Evolutionary conservation across 108 stramenopile genomes (phyloP), one percentile per base, ranked within the genome.

Genomic region (Nitzschia sp.): DNA sequence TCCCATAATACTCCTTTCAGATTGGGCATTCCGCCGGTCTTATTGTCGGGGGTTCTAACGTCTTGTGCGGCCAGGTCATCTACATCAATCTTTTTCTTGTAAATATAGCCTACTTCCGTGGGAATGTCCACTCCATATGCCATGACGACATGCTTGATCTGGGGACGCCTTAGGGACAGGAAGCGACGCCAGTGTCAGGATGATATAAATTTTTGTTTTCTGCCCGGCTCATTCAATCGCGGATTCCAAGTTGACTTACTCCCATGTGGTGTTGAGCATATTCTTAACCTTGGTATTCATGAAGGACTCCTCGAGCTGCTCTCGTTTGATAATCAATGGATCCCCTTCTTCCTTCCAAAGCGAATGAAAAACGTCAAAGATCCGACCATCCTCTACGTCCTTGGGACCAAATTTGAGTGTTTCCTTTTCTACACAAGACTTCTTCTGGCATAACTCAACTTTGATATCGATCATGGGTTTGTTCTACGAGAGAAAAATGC

Each of bases 61-160:
- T 65, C 35, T 0, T 44, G 54, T 34, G 36, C 35, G 0, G 22
- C 62, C 17, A 34, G n/a, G 4, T 73, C 34, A 22, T 76, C 76
- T 55, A 73, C 78, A 21, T 74, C 41, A 33, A 45, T 26, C 15
- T 58, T 57, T 54, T 86, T 86, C 11, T 47, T 45, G 58, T 86
- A 86, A 2, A 76, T 57, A 63, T 91, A 93, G 16, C 90, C 91
- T 6, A 79, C 83, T 75, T 95, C 94, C 1, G 94, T 95, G 0
- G 94, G 85, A 19, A 89, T 58, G 53, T 95, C 89, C 13, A 83
- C 78, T 4, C 94, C 94, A 63, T 95, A 95, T 1, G 86, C 84
- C 87, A 94, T 83, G 17, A 91, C 80, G 9, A 87, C 87, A 53
- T 93, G 91, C 66, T 91, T 92, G 54, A 95, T 90, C 22, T 82